Conservation (phyloP, 306 rosid species). For the Lathyrus aphaca region DNA sequence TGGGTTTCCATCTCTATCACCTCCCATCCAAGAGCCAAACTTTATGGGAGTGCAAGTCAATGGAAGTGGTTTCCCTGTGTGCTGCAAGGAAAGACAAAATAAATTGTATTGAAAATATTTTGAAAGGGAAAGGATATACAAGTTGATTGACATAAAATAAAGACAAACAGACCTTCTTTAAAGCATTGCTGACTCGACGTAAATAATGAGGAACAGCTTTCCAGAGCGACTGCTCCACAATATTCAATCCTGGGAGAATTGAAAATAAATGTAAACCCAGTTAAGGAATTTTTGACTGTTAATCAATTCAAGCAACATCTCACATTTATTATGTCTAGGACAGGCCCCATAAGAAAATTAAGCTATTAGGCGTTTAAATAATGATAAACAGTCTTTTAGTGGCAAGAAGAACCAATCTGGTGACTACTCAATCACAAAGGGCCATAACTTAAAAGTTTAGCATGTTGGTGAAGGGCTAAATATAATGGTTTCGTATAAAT, state of each 20-base stretch:
- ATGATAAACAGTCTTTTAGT: neutral
- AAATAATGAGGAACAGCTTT: conserved; percentile 90
- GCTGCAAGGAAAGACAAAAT: conserved; percentile 47
- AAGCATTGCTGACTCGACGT: conserved; percentile 88
- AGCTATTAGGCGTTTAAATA: neutral
- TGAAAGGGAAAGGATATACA: conserved; percentile 36
- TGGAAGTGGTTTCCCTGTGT: conserved; percentile 92
- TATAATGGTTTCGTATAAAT: conserved; percentile 5
- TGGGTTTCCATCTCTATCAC: conserved; percentile 98
- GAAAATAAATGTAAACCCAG: neutral
- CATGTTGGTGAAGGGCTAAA: neutral
- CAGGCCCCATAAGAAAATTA: neutral
- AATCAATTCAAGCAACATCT: conserved; percentile 30
- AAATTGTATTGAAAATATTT: conserved; percentile 21
- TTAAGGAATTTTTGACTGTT: too few relatives aligned
- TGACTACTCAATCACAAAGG: neutral
- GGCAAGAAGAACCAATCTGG: neutral
- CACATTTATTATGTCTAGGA: conserved; percentile 9
- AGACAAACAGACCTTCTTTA: conserved; percentile 66
- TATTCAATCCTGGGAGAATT: conserved; percentile 71
- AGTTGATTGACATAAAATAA: conserved; percentile 27
- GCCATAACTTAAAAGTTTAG: neutral
- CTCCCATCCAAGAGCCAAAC: conserved; percentile 99
- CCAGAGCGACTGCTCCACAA: conserved; percentile 98
- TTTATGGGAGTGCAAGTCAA: conserved; percentile 87